These are phyloP conservation scores for Penicillium bovifimosum DNA, from an alignment of 495 filamentous ascomycete genomes.

Conservation along the genomic window DNA sequence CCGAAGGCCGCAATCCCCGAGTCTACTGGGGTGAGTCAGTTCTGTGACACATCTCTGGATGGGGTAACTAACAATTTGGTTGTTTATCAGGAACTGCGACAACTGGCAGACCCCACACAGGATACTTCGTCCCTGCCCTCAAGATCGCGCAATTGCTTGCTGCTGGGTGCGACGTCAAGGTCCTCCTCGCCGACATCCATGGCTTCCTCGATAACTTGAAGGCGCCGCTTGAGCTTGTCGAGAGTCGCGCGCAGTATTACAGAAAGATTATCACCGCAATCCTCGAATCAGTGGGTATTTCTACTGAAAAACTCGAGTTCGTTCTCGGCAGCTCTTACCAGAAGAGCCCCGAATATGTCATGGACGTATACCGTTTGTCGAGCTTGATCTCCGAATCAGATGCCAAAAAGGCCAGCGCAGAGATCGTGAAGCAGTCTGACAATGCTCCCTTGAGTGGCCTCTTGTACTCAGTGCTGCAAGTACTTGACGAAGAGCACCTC, in stretches of 20 bases:
- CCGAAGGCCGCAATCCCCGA: constrained; percentile 61
- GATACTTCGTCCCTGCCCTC: constrained; percentile 68
- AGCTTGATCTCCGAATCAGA: constrained; percentile 38
- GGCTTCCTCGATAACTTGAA: constrained; percentile 54
- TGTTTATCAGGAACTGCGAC: constrained; percentile 61
- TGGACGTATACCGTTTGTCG: constrained; percentile 36
- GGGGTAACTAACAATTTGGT: neutral
- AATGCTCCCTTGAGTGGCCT: constrained; percentile 31
- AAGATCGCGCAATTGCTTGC: constrained; percentile 86
- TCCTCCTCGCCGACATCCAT: constrained; percentile 73
- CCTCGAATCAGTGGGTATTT: constrained; percentile 65
- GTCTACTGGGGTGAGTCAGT: constrained; percentile 75
- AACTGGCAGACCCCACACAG: constrained; percentile 72
- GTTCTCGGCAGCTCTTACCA: constrained; percentile 85
- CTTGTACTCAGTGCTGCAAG: constrained; percentile 75
- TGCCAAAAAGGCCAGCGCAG: constrained; percentile 39
- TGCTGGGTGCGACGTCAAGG: constrained; percentile 74
- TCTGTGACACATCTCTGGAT: neutral
- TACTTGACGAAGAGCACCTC: constrained; percentile 86
- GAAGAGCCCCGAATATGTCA: constrained; percentile 31
- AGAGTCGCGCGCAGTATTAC: constrained; percentile 26
- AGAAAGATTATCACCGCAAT: constrained; percentile 57
- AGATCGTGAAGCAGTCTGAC: neutral
- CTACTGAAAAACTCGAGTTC: constrained; percentile 72
- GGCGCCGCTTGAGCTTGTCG: constrained; percentile 81